Evolutionary conservation across 805 yeast genomes (phyloP).

Genomic region (Hanseniaspora taiwanica): DNA sequence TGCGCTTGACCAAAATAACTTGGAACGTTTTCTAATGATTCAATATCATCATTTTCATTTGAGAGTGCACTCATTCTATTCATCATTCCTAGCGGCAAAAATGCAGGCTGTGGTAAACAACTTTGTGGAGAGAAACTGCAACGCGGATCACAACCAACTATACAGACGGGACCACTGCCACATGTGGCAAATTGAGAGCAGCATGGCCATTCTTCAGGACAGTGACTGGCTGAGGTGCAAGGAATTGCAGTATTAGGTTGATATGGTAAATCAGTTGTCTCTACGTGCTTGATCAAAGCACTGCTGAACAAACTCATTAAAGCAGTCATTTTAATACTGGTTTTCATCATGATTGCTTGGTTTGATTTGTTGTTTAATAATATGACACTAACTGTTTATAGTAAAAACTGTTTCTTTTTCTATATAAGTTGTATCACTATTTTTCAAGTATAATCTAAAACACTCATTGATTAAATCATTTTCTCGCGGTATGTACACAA

Average conservation of each 20-base stretch:
- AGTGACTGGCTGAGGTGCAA: slow-evolving; percentile 22
- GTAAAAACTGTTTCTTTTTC: neutral
- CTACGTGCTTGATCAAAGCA: neutral
- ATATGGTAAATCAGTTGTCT: slow-evolving; percentile 10
- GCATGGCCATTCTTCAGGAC: slow-evolving; percentile 75
- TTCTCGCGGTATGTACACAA: no score
- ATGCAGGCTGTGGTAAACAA: slow-evolving; percentile 69
- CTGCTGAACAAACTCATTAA: slow-evolving; percentile 1
- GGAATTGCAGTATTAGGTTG: slow-evolving; percentile 14
- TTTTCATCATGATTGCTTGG: neutral
- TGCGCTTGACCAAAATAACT: no score
- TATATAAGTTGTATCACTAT: no score
- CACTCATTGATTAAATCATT: no score
- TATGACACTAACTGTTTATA: neutral
- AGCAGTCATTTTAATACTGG: no score
- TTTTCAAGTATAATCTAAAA: no score
- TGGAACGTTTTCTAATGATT: no score
- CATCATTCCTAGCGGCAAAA: slow-evolving; percentile 35
- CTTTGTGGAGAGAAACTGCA: slow-evolving; percentile 50
- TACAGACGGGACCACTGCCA: slow-evolving; percentile 62
- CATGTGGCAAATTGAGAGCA: slow-evolving; percentile 80
- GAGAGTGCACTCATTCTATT: no score
- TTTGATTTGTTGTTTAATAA: neutral
- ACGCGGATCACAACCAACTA: slow-evolving; percentile 81
- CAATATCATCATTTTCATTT: no score